Conservation (phyloP, 768 basidiomycete genomes). For the Naganishia kalamii region DNA sequence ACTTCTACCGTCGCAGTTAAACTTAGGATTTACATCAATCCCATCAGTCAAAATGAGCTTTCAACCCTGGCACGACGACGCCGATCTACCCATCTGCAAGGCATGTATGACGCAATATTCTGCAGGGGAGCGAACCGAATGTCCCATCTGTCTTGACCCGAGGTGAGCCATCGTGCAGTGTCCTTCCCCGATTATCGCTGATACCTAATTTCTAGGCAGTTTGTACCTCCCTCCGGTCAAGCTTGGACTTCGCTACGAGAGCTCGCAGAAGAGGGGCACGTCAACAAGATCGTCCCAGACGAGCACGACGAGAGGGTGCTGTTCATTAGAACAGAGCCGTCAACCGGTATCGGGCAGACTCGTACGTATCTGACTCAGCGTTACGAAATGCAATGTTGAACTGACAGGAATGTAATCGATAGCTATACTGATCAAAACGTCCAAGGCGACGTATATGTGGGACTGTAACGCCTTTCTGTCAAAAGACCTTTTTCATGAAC, state of each 20-base stretch:
- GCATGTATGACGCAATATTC: constrained; percentile 44
- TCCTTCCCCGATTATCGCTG: neutral
- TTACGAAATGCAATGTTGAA: neutral
- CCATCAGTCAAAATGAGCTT: neutral
- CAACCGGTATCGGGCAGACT: constrained; percentile 42
- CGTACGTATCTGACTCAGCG: constrained; percentile 28
- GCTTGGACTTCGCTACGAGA: constrained; percentile 35
- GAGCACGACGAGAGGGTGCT: constrained; percentile 34
- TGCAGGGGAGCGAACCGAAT: constrained; percentile 9
- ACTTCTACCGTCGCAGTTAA: no score
- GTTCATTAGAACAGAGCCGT: constrained; percentile 35
- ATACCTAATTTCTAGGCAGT: constrained; percentile 32
- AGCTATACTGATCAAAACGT: constrained; percentile 42
- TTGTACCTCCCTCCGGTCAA: constrained; percentile 36
- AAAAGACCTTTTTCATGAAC: constrained; percentile 27
- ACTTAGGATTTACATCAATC: neutral
- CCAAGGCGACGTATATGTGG: constrained; percentile 41
- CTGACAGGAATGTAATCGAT: neutral
- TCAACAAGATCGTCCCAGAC: constrained; percentile 32
- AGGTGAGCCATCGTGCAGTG: neutral
- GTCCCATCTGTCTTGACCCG: constrained; percentile 24
- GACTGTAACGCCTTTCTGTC: constrained; percentile 41
- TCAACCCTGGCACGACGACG: constrained; percentile 24
- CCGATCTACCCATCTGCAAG: constrained; percentile 37
- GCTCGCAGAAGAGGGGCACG: constrained; percentile 24